Evolutionary conservation across 2,329 filamentous ascomycete genomes (phyloP).

Genomic region (Neoascochyta sp.): DNA sequence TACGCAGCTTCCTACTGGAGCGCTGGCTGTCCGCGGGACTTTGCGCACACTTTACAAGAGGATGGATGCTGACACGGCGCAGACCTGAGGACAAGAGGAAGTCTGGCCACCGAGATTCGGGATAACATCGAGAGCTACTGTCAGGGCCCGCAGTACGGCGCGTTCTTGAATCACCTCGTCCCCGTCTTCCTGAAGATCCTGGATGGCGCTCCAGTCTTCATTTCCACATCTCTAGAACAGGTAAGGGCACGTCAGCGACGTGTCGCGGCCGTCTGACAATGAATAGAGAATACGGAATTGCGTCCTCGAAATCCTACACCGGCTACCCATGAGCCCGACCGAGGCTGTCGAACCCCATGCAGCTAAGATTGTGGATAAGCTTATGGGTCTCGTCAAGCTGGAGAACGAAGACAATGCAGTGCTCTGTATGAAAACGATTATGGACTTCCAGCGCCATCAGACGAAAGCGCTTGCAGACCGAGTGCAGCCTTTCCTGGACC

Average conservation of each 20-base stretch:
- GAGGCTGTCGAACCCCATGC: slow-evolving; percentile 88
- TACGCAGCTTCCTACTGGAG: slow-evolving; percentile 13
- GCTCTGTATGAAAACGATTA: slow-evolving; percentile 96
- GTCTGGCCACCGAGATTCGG: slow-evolving; percentile 79
- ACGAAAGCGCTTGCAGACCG: slow-evolving; percentile 74
- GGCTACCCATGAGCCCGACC: slow-evolving; percentile 69
- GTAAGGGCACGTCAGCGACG: slow-evolving; percentile 47
- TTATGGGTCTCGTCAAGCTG: slow-evolving; percentile 81
- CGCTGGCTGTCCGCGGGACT: slow-evolving; percentile 1
- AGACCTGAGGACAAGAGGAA: slow-evolving; percentile 81
- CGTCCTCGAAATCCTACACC: slow-evolving; percentile 89
- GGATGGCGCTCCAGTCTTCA: slow-evolving; percentile 81
- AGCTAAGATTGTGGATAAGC: slow-evolving; percentile 79
- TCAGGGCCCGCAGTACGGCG: slow-evolving; percentile 68
- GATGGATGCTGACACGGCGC: slow-evolving; percentile 16
- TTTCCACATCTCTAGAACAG: slow-evolving; percentile 86
- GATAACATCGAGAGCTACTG: slow-evolving; percentile 91
- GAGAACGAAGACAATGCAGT: slow-evolving; percentile 99
- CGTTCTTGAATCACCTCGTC: slow-evolving; percentile 82
- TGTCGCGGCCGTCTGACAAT: slow-evolving; percentile 9
- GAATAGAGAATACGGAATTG: slow-evolving; percentile 78
- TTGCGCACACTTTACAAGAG: slow-evolving; percentile 1
- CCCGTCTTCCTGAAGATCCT: slow-evolving; percentile 85
- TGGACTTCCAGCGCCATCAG: slow-evolving; percentile 93
- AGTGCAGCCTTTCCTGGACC: slow-evolving; percentile 82